Conservation (phyloP, 768 basidiomycete genomes). For the Baorangia bicolor region DNA sequence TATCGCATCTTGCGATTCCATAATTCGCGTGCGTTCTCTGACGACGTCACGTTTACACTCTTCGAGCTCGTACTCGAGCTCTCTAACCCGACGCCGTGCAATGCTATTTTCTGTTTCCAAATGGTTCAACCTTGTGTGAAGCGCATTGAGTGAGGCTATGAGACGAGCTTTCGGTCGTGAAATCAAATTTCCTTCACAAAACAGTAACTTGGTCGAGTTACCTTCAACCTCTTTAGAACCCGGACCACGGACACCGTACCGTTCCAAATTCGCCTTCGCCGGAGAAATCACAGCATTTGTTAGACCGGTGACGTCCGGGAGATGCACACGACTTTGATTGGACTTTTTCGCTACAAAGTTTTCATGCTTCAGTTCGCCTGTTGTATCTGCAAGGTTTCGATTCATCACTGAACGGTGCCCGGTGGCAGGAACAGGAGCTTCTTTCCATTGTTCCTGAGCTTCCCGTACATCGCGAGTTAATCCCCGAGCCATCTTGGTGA, state of each 20-base stretch:
- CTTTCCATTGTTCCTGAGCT: conserved; percentile 31
- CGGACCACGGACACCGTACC: conserved; percentile 48
- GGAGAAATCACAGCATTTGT: conserved; percentile 79
- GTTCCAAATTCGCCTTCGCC: conserved; percentile 51
- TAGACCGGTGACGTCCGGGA: conserved; percentile 84
- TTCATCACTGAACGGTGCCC: conserved; percentile 16
- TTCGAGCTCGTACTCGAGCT: conserved; percentile 86
- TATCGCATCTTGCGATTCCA: conserved; percentile 49
- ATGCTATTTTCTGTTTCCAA: conserved; percentile 82
- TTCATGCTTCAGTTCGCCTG: conserved; percentile 5
- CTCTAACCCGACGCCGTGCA: conserved; percentile 78
- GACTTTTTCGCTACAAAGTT: conserved; percentile 19
- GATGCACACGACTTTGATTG: conserved; percentile 46
- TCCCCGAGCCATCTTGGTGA: conserved; percentile 58
- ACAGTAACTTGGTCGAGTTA: conserved; percentile 27
- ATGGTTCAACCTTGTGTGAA: conserved; percentile 67
- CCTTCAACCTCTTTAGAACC: conserved; percentile 64
- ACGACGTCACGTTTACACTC: conserved; percentile 77
- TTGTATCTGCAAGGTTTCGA: conserved; percentile 18
- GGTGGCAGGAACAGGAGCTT: background rate
- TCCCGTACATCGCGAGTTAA: conserved; percentile 54
- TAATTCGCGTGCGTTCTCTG: conserved; percentile 62
- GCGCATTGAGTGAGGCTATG: conserved; percentile 54
- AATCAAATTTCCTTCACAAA: background rate
- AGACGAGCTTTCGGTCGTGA: conserved; percentile 49